Base-by-base conservation (phyloP, 495 filamentous ascomycete genomes). In the Penicillium cataractarum region DNA sequence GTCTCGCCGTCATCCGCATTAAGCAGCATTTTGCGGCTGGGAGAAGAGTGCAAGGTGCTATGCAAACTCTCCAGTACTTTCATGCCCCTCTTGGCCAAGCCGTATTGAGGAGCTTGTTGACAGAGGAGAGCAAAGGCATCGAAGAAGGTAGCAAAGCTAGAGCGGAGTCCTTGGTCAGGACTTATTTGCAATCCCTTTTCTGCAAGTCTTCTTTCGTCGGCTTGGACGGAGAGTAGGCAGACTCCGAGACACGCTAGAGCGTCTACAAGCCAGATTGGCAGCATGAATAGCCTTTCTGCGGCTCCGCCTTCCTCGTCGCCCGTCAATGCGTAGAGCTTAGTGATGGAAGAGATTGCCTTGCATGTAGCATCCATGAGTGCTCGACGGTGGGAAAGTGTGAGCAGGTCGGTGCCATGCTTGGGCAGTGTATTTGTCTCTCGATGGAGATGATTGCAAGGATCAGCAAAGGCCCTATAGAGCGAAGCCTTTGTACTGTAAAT, bases 331-430 rank as follows among this genome's bases (percentile, higher is more conserved):
- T 69, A 69, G 7, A 69, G 37, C n/a, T 48, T 39, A 24, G 42
- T 24, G 17, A 69, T 61, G 15, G 53, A 60, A 1, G 44, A 27
- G 21, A 69, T 61, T 15, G 57, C 54, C 15, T 63, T 60, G 48
- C 63, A 63, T 6, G 56, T 54, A 6, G 53, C 40, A 22, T 63
- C 60, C 57, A 69, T 65, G 10, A 65, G 26, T 9, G 59, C 51
- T n/a, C 66, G 66, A 10, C 63, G 66, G 37, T 69, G 66, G 12
- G 51, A 54, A 7, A 65, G 54, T 4, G 66, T 60, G 39, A 69
- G 60, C 6, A 62, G 56, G 33, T 63, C 63, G 6, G 51, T 50
- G 9, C 59, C 57, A 24, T 60, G 39, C 24, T 60, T 62, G 4
- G 24, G 21, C 4, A 15, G 24, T 5, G 51, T 44, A 27, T 54